Evolutionary conservation across 768 basidiomycete genomes (phyloP).

Genomic region (Coprinellus micaceus): DNA sequence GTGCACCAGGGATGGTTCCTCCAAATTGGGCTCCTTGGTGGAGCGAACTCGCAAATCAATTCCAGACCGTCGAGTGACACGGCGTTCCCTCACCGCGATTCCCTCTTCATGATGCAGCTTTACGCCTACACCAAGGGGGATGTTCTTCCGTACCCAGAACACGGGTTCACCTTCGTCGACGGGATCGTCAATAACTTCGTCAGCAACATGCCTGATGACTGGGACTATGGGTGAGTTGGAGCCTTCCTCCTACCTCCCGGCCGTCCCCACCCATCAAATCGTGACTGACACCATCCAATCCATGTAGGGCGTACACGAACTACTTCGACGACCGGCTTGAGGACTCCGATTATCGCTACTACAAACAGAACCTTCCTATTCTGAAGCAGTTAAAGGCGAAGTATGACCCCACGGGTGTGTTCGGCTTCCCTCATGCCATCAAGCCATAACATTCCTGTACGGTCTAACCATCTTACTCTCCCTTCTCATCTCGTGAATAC

Average conservation of each 20-base stretch:
- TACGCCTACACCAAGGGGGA: conserved; percentile 40
- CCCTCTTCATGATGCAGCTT: conserved; percentile 46
- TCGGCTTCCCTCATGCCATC: conserved; percentile 23
- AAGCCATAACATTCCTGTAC: not conserved
- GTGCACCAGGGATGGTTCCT: conserved; percentile 22
- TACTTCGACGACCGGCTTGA: conserved; percentile 39
- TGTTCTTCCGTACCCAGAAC: conserved; percentile 39
- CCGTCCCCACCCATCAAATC: not conserved
- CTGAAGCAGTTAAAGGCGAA: conserved; percentile 25
- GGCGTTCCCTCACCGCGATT: conserved; percentile 42
- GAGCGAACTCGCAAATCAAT: conserved; percentile 44
- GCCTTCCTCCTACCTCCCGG: not conserved
- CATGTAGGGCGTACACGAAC: conserved; percentile 36
- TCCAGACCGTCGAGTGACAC: conserved; percentile 35
- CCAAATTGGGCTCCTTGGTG: conserved; percentile 42
- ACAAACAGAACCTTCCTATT: conserved; percentile 26
- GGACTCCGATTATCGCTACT: conserved; percentile 35
- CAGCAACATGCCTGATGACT: conserved; percentile 28
- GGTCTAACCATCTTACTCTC: too few relatives aligned
- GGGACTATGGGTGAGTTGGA: conserved; percentile 31
- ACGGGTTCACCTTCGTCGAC: conserved; percentile 44
- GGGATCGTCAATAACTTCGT: conserved; percentile 32
- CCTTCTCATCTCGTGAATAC: too few relatives aligned
- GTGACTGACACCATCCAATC: not conserved
- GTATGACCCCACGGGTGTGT: conserved; percentile 27